Evolutionary conservation across 176 grass and related monocot genomes (phyloP).

Genomic region (Lolium perenne): DNA sequence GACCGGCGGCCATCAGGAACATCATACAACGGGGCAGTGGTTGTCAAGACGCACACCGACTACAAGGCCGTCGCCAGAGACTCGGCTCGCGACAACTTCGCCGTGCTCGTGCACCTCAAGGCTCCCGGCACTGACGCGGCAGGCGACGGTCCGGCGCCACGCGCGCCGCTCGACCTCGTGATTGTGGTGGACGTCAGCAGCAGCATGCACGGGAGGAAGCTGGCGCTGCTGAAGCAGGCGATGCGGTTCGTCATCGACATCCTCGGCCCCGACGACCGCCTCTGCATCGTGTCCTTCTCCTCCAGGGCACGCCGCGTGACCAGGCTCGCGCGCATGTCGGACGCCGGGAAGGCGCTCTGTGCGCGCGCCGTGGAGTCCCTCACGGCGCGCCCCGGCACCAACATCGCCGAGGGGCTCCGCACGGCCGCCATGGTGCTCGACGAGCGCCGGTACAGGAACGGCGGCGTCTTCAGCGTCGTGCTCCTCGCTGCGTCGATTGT

Average conservation of each 20-base stretch:
- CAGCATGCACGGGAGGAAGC: too few relatives aligned
- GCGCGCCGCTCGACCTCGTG: conserved; percentile 46
- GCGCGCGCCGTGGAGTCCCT: too few relatives aligned
- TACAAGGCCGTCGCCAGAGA: conserved; percentile 45
- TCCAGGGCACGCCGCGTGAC: conserved; percentile 19
- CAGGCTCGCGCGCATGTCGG: too few relatives aligned
- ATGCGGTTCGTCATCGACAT: conserved; percentile 52
- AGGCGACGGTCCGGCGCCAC: neutral
- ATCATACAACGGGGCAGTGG: neutral
- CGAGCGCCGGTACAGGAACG: too few relatives aligned
- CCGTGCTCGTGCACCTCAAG: conserved; percentile 48
- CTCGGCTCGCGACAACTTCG: conserved; percentile 38
- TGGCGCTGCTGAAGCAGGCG: neutral
- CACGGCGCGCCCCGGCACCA: too few relatives aligned
- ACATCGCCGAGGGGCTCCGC: conserved; percentile 43
- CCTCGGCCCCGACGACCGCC: conserved; percentile 50
- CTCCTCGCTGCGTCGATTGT: too few relatives aligned
- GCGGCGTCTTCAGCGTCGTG: too few relatives aligned
- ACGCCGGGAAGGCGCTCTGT: too few relatives aligned
- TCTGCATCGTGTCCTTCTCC: conserved; percentile 50
- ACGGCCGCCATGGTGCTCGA: too few relatives aligned
- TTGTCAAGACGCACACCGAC: conserved; percentile 44
- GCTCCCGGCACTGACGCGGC: conserved; percentile 23
- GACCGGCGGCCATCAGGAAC: neutral
- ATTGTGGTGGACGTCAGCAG: neutral